Evolutionary conservation across 169 alveolate species (phyloP).

Genomic region (Eimeria sp.): DNA sequence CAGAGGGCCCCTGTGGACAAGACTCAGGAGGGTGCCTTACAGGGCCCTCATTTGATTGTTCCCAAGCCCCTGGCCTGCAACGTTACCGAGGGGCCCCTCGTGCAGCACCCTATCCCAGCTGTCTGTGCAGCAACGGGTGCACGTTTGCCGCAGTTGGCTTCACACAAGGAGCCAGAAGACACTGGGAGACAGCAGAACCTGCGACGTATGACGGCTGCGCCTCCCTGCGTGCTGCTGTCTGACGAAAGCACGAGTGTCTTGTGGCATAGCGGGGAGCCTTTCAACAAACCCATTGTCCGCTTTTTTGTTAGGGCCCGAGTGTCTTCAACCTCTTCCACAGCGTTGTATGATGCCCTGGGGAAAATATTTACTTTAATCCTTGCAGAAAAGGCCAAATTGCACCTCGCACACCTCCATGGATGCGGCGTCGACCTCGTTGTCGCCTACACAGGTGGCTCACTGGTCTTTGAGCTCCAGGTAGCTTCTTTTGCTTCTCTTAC

Average conservation of each 20-base stretch:
- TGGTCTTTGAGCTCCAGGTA: conserved; percentile 78
- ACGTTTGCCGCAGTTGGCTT: neutral
- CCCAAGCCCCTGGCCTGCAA: neutral
- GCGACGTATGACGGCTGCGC: neutral
- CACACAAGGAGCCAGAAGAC: neutral
- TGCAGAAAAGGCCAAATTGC: conserved; percentile 42
- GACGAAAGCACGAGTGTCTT: conserved; percentile 63
- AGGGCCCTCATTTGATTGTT: neutral
- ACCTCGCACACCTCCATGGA: conserved; percentile 50
- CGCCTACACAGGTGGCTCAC: conserved; percentile 75
- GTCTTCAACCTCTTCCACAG: conserved; percentile 4
- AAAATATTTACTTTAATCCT: conserved; percentile 48
- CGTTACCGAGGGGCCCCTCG: conserved; percentile 2
- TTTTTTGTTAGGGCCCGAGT: conserved; percentile 29
- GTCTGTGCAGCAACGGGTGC: neutral
- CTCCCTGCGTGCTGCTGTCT: conserved; percentile 79
- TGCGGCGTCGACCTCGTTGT: conserved; percentile 82
- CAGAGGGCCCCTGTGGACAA: neutral
- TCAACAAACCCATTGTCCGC: conserved; percentile 70
- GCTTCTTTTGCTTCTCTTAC: neutral
- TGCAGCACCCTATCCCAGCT: conserved; percentile 2
- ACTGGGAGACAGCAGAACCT: neutral
- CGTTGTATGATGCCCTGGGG: conserved; percentile 35
- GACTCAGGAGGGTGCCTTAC: neutral
- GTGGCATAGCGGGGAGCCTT: conserved; percentile 80